A percentile compares a stretch with the other conserved stretches of the same genome.
Conservation (phyloP, 305 asterid genomes). For the Fraxinus floribunda region DNA sequence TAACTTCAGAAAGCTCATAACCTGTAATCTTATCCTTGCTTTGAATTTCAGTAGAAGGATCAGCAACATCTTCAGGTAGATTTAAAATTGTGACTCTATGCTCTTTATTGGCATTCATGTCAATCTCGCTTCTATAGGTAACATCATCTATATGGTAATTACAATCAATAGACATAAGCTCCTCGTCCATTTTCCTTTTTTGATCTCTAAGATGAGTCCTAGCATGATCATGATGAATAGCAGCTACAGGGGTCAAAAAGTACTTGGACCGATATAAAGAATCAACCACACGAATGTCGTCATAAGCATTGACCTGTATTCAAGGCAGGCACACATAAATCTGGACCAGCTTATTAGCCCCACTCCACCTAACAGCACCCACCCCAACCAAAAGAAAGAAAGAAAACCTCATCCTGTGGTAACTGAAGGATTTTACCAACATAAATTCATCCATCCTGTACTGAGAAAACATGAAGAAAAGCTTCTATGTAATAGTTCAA, state of each 20-base stretch:
- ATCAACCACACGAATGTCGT: slow-evolving; percentile 73
- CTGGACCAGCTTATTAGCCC: slow-evolving; percentile 8
- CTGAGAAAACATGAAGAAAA: slow-evolving; percentile 17
- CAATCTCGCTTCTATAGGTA: slow-evolving; percentile 34
- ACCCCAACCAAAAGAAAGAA: not conserved
- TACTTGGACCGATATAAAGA: slow-evolving; percentile 78
- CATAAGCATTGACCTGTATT: slow-evolving; percentile 72
- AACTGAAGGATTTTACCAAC: not conserved
- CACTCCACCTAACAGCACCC: not conserved
- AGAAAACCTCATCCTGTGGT: not conserved
- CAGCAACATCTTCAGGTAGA: slow-evolving; percentile 53
- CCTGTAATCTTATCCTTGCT: slow-evolving; percentile 29
- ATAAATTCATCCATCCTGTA: not conserved
- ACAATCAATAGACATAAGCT: slow-evolving; percentile 25
- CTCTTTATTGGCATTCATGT: slow-evolving; percentile 37
- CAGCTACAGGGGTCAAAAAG: slow-evolving; percentile 55
- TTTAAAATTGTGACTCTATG: slow-evolving; percentile 84
- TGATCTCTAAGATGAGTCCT: slow-evolving; percentile 27
- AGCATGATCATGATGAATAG: slow-evolving; percentile 27
- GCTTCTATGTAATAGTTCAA: slow-evolving; percentile 8
- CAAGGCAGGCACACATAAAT: slow-evolving; percentile 21
- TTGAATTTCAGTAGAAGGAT: slow-evolving; percentile 37
- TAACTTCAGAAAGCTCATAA: slow-evolving; percentile 34
- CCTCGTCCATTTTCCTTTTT: slow-evolving; percentile 32
- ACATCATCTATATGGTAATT: slow-evolving; percentile 24